Evolutionary conservation across 108 stramenopile genomes (phyloP), one percentile per base, ranked within the genome.

Genomic region (Skeletonema costatum): DNA sequence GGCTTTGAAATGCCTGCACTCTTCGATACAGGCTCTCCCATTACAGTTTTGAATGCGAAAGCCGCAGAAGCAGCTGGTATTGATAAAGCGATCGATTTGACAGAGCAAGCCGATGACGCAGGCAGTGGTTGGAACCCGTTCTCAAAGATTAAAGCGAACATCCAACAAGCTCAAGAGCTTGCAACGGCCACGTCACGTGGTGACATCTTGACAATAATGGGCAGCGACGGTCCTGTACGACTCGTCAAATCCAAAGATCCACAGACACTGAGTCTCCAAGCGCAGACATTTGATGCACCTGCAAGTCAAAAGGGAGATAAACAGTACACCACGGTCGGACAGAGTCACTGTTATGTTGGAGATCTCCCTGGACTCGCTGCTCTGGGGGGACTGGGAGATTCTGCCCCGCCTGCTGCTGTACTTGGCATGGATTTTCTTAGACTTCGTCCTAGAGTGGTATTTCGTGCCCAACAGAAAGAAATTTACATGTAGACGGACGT

Each of bases 351-450:
- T 0, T 93, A 73, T 67, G 88, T 94, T 50, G 93, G 93, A 39
- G 86, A 94, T 69, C 74, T 94, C 19, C 93, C 93, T 30, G 93
- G 93, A 1, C 64, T 94, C 35, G 81, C 89, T 30, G 93, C 93
- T 1, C 39, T 94, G 66, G 84, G 85, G 61, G 90, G 89, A 29
- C 44, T 89, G 21, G 88, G 87, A 25, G 88, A 79, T 3, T 86
- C 88, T 5, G 79, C 79, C 30, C 87, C 93, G 16, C 90, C 92
- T 1, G 88, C 89, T 9, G 88, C 83, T 17, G 88, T 94, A 12
- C 77, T 94, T 53, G 93, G 93, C 30, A 89, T 90, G 89, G 90
- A 94, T 82, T 79, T 94, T 14, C 68, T 94, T 25, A 63, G 77
- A 38, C 59, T 36, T 13, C 50, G 80, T 68, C 84, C 82, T 12